Conservation (phyloP, 2,329 filamentous ascomycete species). For the Pestalotiopsis sp. region DNA sequence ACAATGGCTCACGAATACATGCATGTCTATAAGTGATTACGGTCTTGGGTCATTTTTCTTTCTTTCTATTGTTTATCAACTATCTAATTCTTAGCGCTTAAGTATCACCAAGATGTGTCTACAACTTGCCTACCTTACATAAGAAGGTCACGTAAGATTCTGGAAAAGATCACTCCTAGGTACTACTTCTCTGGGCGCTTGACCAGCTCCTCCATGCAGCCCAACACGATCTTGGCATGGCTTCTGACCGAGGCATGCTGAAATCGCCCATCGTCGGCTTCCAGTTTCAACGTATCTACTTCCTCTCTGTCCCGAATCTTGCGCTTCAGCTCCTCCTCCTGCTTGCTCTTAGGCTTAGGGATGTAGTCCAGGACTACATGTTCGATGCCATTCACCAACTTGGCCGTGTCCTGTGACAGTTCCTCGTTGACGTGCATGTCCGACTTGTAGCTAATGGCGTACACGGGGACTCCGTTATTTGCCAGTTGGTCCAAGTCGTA, state of each 20-base stretch:
- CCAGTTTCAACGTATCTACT: too few species aligned
- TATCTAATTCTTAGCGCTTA: neutral
- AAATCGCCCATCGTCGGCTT: neutral
- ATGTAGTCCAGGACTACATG: neutral
- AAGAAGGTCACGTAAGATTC: neutral
- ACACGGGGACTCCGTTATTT: neutral
- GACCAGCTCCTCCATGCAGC: neutral
- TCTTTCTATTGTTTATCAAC: neutral
- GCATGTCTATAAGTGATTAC: too few species aligned
- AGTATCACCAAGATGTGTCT: neutral
- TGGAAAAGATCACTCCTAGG: neutral
- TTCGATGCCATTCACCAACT: neutral
- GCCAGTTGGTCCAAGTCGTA: neutral
- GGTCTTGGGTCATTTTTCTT: neutral
- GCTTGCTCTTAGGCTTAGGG: neutral
- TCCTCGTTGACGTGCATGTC: constrained; percentile 1
- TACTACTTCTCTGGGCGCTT: neutral
- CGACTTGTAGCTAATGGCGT: neutral
- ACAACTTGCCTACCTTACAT: neutral
- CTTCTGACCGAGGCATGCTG: neutral
- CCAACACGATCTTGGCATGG: neutral
- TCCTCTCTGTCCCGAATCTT: neutral
- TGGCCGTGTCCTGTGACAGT: neutral
- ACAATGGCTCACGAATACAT: too few species aligned
- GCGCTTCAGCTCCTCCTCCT: neutral